Conservation (phyloP, 2,329 filamentous ascomycete species). For the Colletotrichum musae region DNA sequence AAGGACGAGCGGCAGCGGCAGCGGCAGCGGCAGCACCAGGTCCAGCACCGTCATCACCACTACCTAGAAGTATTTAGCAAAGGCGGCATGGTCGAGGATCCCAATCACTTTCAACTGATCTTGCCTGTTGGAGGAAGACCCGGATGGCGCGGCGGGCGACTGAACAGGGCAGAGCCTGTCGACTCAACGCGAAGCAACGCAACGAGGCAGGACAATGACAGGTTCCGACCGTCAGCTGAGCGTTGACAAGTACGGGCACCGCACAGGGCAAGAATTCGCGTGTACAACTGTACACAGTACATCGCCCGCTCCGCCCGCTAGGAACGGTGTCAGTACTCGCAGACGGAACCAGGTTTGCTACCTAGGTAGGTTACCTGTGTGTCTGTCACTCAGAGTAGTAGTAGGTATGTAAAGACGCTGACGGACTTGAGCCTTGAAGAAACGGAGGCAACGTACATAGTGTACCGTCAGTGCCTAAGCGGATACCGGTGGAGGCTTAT, state of each 20-base stretch:
- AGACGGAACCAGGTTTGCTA: background rate
- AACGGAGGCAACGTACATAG: background rate
- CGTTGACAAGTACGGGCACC: no score
- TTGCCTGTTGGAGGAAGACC: slow-evolving; percentile 14
- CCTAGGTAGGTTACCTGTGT: no score
- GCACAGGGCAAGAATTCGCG: no score
- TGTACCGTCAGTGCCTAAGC: background rate
- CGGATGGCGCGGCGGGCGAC: slow-evolving; percentile 22
- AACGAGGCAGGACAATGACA: no score
- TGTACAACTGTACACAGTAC: no score
- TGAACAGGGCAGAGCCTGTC: slow-evolving; percentile 14
- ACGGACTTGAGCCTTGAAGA: background rate
- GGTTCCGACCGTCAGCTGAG: no score
- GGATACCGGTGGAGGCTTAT: slow-evolving; percentile 24
- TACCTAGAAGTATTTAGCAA: slow-evolving; percentile 45
- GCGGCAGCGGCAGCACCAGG: background rate
- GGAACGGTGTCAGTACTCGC: background rate
- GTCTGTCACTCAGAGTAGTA: no score
- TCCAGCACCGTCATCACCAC: background rate
- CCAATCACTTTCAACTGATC: slow-evolving; percentile 10
- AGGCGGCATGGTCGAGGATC: slow-evolving; percentile 51
- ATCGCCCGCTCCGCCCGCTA: no score
- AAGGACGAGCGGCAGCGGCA: no score
- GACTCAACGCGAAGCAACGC: background rate
- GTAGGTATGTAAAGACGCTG: background rate